These are phyloP conservation scores for Diplodia sapinea DNA, from an alignment of 2,329 filamentous ascomycete genomes.

Conservation along the genomic window DNA sequence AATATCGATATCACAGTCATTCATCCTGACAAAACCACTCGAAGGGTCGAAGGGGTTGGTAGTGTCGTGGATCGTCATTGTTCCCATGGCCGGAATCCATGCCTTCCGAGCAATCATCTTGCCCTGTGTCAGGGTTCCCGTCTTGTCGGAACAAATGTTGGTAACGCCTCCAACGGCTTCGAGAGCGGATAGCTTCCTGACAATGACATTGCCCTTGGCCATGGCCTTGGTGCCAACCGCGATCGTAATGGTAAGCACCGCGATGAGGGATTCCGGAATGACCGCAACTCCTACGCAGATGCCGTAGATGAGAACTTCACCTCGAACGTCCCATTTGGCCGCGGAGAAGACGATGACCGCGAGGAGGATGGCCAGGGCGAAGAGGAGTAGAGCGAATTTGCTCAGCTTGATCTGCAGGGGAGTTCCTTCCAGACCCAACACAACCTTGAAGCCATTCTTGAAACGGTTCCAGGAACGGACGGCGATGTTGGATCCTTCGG, in stretches of 20 bases:
- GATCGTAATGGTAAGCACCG: constrained; percentile 68
- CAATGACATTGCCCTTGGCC: constrained; percentile 50
- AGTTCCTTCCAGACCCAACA: constrained; percentile 76
- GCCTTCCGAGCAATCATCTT: constrained; percentile 50
- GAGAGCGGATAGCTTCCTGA: constrained; percentile 47
- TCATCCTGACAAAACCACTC: constrained; percentile 43
- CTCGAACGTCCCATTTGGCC: constrained; percentile 55
- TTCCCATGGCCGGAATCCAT: constrained; percentile 45
- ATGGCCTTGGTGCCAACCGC: constrained; percentile 50
- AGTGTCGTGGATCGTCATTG: constrained; percentile 43
- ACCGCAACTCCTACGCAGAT: constrained; percentile 56
- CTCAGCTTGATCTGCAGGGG: constrained; percentile 84
- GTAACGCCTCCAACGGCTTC: constrained; percentile 51
- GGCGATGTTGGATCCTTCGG: constrained; percentile 26
- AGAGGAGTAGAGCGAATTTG: constrained; percentile 82
- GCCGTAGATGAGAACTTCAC: constrained; percentile 56
- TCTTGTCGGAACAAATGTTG: constrained; percentile 46
- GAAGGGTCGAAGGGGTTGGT: constrained; percentile 45
- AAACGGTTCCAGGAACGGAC: constrained; percentile 37
- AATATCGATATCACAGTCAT: constrained; percentile 39
- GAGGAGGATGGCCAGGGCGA: constrained; percentile 73
- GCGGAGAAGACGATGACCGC: constrained; percentile 72
- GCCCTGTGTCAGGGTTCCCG: constrained; percentile 49
- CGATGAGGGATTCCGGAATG: constrained; percentile 56
- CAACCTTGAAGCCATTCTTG: constrained; percentile 50